Conservation (phyloP, 2,329 filamentous ascomycete species). For the Sclerotinia borealis region DNA sequence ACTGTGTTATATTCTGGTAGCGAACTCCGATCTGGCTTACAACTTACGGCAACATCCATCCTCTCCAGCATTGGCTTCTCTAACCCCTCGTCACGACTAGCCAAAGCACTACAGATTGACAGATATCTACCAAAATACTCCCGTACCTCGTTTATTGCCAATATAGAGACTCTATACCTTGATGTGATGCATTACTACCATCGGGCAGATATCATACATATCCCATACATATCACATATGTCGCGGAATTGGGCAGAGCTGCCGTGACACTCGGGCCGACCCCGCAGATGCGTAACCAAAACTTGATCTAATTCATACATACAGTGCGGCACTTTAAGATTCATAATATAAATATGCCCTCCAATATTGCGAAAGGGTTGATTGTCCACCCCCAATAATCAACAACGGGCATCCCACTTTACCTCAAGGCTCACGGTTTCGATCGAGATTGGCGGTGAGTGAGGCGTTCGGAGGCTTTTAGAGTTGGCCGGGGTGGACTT, state of each 20-base stretch:
- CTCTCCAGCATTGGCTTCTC: background rate
- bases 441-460: slow-evolving; percentile 13
- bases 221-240: background rate
- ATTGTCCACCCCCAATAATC: background rate
- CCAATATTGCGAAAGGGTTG: background rate
- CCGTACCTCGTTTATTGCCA: background rate
- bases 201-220: slow-evolving; percentile 2
- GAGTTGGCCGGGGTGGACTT: slow-evolving; percentile 1
- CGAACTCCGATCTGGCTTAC: slow-evolving; percentile 1
- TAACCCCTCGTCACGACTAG: slow-evolving; percentile 1
- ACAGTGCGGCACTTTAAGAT: background rate
- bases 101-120: background rate
- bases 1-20: background rate
- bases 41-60: background rate
- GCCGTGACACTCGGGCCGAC: slow-evolving; percentile 10
- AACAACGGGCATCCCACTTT: slow-evolving; percentile 5
- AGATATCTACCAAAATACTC: background rate
- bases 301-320: background rate
- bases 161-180: background rate
- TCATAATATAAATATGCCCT: background rate
- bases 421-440: background rate
- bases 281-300: background rate
- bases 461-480: background rate
- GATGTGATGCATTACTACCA: background rate
- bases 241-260: slow-evolving; percentile 3